phyloP scores from a whole-genome alignment of 139 green algal species.

The Klebsormidium nitens region DNA sequence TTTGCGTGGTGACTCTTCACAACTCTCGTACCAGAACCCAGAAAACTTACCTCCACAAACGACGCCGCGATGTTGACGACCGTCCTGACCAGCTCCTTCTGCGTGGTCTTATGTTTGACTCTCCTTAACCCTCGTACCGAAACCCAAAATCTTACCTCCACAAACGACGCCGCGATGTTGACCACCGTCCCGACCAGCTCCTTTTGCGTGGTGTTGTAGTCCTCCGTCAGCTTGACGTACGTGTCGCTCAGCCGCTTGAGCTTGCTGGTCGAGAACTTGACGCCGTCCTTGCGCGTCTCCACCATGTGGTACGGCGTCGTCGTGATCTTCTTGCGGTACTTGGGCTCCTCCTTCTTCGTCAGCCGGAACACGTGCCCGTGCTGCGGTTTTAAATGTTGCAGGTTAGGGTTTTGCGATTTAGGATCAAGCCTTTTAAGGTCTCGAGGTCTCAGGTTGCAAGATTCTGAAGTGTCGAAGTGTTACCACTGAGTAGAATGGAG shows the following conservation, averaged over 20 bases:
- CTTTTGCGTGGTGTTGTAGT: slow-evolving; percentile 66
- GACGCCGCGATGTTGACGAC: too few species aligned
- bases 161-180: slow-evolving; percentile 78
- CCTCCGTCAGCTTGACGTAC: slow-evolving; percentile 20
- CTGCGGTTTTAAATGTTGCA: slow-evolving; percentile 9
- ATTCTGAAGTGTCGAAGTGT: too few species aligned
- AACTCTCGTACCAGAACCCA: too few species aligned
- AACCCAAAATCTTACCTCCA: slow-evolving; percentile 45
- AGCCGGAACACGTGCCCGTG: slow-evolving; percentile 74
- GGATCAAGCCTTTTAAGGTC: too few species aligned
- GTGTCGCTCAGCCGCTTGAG: slow-evolving; percentile 47
- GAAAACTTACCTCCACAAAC: slow-evolving; percentile 50
- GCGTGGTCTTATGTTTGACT: too few species aligned
- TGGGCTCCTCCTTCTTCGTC: slow-evolving; percentile 89
- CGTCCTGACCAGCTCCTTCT: too few species aligned
- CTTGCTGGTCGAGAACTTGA: slow-evolving; percentile 82
- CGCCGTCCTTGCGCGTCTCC: slow-evolving; percentile 89
- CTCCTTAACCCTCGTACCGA: too few species aligned
- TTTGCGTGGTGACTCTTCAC: too few species aligned
- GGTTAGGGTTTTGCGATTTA: too few species aligned
- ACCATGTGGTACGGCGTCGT: slow-evolving; percentile 62
- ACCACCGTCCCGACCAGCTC: slow-evolving; percentile 65
- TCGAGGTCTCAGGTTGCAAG: too few species aligned
- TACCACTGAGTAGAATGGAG: too few species aligned
- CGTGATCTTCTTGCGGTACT: slow-evolving; percentile 69